phyloP scores from a whole-genome alignment of 371 early-diverging fungal species.

The Circinella umbellata region DNA sequence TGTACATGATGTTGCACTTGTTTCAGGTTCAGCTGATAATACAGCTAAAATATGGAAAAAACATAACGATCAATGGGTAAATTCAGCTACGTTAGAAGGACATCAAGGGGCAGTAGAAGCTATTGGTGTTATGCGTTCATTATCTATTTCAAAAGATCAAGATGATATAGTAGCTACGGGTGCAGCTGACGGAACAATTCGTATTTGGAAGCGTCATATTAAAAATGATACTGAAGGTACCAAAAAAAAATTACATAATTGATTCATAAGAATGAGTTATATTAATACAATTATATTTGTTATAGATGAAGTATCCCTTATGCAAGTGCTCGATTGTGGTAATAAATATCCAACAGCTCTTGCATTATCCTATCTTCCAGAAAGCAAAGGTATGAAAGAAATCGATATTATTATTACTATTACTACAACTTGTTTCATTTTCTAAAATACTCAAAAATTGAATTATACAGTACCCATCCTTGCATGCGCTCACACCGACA shows the following conservation, averaged over 20 bases:
- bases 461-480: conserved; percentile 62
- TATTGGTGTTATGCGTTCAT: conserved; percentile 64
- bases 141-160: conserved; percentile 30
- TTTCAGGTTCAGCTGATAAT: conserved; percentile 86
- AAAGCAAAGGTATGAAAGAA: conserved; percentile 47
- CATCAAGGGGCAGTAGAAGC: conserved; percentile 75
- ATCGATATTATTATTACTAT: neutral
- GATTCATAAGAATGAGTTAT: neutral
- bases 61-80: conserved; percentile 57
- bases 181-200: conserved; percentile 83
- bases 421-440: too few species aligned
- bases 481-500: conserved; percentile 81
- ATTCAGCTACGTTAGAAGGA: conserved; percentile 73
- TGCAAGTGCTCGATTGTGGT: conserved; percentile 76
- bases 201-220: conserved; percentile 69
- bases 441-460: too few species aligned
- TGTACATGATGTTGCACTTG: conserved; percentile 66
- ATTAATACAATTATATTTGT: neutral
- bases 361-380: conserved; percentile 74
- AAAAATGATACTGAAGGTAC: conserved; percentile 51
- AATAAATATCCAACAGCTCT: conserved; percentile 73
- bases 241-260: neutral
- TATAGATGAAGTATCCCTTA: conserved; percentile 15
- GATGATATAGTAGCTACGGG: conserved; percentile 74
- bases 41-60: conserved; percentile 80